A percentile compares a stretch with the other conserved stretches of the same genome.
phyloP scores from a whole-genome alignment of 2,329 filamentous ascomycete species.

The Fusarium beomiforme region DNA sequence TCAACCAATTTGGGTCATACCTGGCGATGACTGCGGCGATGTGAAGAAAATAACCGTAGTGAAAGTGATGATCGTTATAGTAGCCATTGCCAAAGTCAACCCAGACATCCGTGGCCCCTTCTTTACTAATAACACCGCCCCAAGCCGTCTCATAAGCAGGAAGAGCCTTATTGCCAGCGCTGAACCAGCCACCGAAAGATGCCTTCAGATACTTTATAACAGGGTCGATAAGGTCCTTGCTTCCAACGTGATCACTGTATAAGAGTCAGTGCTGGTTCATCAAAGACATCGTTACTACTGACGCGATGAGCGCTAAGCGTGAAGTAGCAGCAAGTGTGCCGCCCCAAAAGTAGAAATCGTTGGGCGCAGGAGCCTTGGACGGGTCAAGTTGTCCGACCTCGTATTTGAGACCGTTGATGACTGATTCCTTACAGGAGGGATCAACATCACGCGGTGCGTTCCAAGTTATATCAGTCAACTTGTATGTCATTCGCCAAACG shows the following conservation, averaged over 20 bases:
- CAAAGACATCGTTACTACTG: fast-evolving
- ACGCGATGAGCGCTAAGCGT: not conserved
- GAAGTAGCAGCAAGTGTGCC: not conserved
- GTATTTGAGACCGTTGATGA: not conserved
- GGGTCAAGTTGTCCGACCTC: not conserved
- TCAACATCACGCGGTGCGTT: not conserved
- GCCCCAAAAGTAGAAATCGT: not conserved
- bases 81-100: not conserved
- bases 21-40: not conserved
- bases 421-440: not conserved
- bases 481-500: not conserved
- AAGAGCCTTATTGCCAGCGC: not conserved
- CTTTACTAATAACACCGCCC: not conserved
- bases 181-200: not conserved
- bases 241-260: not conserved
- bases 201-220: not conserved
- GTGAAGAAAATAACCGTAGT: not conserved
- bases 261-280: not conserved
- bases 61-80: not conserved
- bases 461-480: not conserved
- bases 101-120: not conserved
- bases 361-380: not conserved
- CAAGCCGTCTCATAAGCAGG: not conserved
- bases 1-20: not conserved
- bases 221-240: not conserved